phyloP scores from a whole-genome alignment of 2,329 filamentous ascomycete genomes.

The Coniochaeta hoffmannii region DNA sequence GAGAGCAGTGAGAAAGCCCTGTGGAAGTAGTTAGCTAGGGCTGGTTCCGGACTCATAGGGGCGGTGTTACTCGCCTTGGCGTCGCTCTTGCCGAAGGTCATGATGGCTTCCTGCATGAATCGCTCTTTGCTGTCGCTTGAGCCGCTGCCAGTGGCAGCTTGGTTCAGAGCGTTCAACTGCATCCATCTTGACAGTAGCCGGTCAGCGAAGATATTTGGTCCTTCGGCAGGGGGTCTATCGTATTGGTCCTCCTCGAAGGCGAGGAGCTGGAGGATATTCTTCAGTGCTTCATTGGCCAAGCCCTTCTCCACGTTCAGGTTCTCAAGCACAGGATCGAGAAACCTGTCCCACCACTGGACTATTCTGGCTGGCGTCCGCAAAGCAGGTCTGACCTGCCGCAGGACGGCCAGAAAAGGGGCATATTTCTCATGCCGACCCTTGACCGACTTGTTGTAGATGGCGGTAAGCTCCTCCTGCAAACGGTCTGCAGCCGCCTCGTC shows the following conservation, averaged over 20 bases:
- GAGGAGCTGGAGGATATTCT: constrained; percentile 58
- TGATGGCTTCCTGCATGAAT: constrained; percentile 42
- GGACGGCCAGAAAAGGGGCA: constrained; percentile 60
- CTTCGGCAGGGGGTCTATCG: constrained; percentile 29
- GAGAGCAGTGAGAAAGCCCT: constrained; percentile 60
- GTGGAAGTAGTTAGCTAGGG: constrained; percentile 3
- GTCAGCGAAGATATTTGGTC: constrained; percentile 43
- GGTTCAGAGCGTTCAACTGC: constrained; percentile 30
- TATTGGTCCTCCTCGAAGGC: constrained; percentile 52
- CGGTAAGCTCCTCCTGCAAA: constrained; percentile 64
- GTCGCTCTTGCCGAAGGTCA: constrained; percentile 58
- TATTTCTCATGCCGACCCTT: constrained; percentile 46
- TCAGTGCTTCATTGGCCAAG: constrained; percentile 55
- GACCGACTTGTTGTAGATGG: constrained; percentile 59
- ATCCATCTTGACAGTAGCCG: constrained; percentile 53
- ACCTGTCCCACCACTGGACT: constrained; percentile 64
- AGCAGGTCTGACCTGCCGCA: constrained; percentile 56
- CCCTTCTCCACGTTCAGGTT: constrained; percentile 54
- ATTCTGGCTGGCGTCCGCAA: constrained; percentile 57
- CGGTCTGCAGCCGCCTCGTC: constrained; percentile 65
- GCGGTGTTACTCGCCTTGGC: constrained; percentile 39
- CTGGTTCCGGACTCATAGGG: not conserved
- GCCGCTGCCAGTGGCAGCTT: constrained; percentile 8
- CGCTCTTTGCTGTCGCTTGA: constrained; percentile 31
- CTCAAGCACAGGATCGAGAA: constrained; percentile 47